Base-by-base conservation (phyloP, 306 rosid species). In the Lotus japonicus region DNA sequence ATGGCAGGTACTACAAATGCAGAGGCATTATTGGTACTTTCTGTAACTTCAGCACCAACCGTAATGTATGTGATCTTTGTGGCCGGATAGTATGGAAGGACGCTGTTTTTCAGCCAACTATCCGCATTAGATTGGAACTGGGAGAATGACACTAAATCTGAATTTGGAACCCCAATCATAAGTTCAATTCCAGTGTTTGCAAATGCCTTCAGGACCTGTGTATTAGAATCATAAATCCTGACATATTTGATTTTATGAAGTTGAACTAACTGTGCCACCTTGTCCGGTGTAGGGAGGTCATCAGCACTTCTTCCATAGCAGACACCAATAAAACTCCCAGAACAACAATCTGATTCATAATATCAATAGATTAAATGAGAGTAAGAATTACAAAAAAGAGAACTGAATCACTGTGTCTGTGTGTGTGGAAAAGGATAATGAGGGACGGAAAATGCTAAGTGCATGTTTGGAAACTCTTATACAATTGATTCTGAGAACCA, bases 281-380 rank as follows among this genome's bases (percentile, higher is more conserved):
- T 94, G 69, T 90, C 96, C 9, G 97, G 96, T 42, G 97, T 87
- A 35, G 99, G 99, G 67, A 94, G 92, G 81, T 94, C 99, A 72
- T 94, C 99, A 1, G 97, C 99, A 57, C 79, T 90, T 84, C 99
- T 79, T 79, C 99, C 99, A 71, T 94, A 94, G 81, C 99, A 94
- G 49, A 94, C 83, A 71, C 99, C 99, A 36, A 94, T 59, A 31
- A 70, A 80, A 72, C 99, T 94, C 78, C 90, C 99, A 13, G 79
- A 59, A 82, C 97, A 90, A 38, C 74, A 63, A 79, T 82, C 96
- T 94, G 84, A 28, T 62, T 55, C 43, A 56, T 28, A 33, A 38
- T 55, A 57, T 72, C 51, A 77, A 16, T 35, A 70, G 15, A 58
- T 42, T 52, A 48, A 45, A 68, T 9, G 7, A 49, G 19, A 65